These are phyloP conservation scores for Fraxinus platypoda DNA, from an alignment of 305 asterid species.

Conservation along the genomic window DNA sequence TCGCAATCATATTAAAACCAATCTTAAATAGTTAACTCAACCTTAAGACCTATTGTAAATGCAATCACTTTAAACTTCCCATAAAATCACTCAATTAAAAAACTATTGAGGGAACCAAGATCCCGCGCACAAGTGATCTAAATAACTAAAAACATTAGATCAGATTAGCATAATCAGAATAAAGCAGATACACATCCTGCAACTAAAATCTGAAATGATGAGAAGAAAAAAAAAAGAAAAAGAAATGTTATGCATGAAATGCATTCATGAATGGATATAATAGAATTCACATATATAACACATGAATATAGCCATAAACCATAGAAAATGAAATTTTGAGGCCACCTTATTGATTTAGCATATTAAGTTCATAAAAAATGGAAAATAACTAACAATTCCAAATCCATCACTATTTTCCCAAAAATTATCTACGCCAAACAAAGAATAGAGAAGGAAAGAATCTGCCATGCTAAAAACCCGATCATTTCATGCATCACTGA, in stretches of 20 bases:
- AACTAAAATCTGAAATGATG: neutral
- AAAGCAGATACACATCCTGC: neutral
- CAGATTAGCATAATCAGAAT: neutral
- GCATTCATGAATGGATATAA: neutral
- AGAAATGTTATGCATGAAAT: neutral
- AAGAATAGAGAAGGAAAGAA: neutral
- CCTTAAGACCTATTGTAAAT: neutral
- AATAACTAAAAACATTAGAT: neutral
- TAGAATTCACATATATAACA: neutral
- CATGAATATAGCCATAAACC: neutral
- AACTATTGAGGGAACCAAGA: neutral
- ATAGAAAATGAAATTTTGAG: neutral
- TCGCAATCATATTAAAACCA: neutral
- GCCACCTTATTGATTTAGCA: neutral
- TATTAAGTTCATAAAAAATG: neutral
- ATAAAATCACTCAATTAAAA: neutral
- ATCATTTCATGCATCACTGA: slow-evolving; percentile 16
- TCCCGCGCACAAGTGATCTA: neutral
- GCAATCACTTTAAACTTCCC: neutral
- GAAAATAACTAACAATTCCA: neutral
- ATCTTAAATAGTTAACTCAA: slow-evolving; percentile 10
- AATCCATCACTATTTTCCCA: slow-evolving; percentile 12
- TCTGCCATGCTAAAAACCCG: slow-evolving; percentile 2
- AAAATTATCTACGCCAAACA: neutral
- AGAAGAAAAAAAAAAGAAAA: neutral